Evolutionary conservation across 805 yeast species (phyloP).

Genomic region (Candida adriatica): DNA sequence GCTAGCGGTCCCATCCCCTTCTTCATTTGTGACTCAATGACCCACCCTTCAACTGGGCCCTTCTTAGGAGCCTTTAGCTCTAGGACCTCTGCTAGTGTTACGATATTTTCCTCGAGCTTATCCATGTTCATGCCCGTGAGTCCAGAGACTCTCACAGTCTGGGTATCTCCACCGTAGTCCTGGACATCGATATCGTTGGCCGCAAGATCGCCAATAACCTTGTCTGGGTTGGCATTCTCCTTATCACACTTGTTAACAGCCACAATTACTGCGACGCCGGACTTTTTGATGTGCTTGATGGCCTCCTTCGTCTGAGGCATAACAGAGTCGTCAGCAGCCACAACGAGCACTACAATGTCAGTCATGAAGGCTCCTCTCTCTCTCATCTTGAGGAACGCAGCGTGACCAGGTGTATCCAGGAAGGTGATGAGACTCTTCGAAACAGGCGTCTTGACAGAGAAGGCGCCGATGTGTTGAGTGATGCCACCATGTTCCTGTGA

Average conservation of each 20-base stretch:
- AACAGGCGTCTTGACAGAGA: constrained; percentile 72
- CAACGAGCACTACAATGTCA: constrained; percentile 86
- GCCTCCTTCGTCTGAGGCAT: constrained; percentile 98
- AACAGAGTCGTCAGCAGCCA: constrained; percentile 95
- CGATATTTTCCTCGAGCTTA: constrained; percentile 80
- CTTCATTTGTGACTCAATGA: constrained; percentile 77
- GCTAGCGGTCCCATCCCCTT: constrained; percentile 83
- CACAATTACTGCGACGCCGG: constrained; percentile 79
- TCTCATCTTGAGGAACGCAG: constrained; percentile 93
- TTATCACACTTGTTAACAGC: constrained; percentile 92
- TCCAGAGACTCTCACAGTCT: constrained; percentile 82
- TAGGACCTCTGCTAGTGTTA: constrained; percentile 75
- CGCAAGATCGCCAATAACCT: constrained; percentile 72
- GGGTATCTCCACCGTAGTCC: constrained; percentile 93
- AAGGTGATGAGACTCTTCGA: constrained; percentile 78
- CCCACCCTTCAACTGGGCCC: constrained; percentile 68
- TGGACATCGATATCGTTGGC: constrained; percentile 77
- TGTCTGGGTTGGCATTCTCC: constrained; percentile 66
- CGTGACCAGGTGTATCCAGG: constrained; percentile 96
- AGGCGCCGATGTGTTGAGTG: constrained; percentile 97
- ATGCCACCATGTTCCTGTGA: constrained; percentile 91
- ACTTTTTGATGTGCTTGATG: constrained; percentile 79
- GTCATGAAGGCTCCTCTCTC: constrained; percentile 94
- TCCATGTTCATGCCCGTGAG: constrained; percentile 88
- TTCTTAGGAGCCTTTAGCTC: constrained; percentile 61